Percentiles rank a stretch among this genome's conserved stretches.
Conservation (phyloP, 305 asterid species). For the Rubia peregrina region DNA sequence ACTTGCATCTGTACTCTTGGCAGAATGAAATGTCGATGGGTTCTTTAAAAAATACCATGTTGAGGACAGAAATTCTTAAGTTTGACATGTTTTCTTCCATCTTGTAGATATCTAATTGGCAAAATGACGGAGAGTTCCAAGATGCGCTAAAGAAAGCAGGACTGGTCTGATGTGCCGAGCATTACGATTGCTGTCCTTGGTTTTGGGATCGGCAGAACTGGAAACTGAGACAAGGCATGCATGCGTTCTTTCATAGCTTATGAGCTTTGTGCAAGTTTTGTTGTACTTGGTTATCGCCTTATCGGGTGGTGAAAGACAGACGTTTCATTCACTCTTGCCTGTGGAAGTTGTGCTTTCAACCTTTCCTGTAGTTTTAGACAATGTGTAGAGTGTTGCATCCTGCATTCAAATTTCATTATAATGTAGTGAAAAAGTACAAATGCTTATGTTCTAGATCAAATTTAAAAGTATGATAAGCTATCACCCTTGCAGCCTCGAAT, state of each 20-base stretch:
- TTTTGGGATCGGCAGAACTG: too few relatives aligned
- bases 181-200: background rate
- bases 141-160: conserved; percentile 60
- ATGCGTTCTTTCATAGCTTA: too few relatives aligned
- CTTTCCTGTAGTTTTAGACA: too few relatives aligned
- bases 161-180: conserved; percentile 28
- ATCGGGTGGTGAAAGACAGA: too few relatives aligned
- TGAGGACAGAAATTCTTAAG: background rate
- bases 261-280: too few relatives aligned
- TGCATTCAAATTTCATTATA: too few relatives aligned
- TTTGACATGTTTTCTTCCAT: background rate
- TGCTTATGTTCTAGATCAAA: too few relatives aligned
- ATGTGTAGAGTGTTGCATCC: background rate
- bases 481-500: background rate
- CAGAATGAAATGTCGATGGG: background rate
- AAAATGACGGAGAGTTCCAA: conserved; percentile 37
- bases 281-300: too few relatives aligned
- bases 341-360: background rate
- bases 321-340: too few relatives aligned
- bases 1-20: background rate
- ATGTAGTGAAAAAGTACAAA: too few relatives aligned
- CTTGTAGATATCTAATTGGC: conserved; percentile 57
- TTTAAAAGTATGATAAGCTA: too few relatives aligned
- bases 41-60: background rate
- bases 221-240: too few relatives aligned